Conservation (phyloP, 1,284 basidiomycete genomes). For the Malassezia yamatoensis region DNA sequence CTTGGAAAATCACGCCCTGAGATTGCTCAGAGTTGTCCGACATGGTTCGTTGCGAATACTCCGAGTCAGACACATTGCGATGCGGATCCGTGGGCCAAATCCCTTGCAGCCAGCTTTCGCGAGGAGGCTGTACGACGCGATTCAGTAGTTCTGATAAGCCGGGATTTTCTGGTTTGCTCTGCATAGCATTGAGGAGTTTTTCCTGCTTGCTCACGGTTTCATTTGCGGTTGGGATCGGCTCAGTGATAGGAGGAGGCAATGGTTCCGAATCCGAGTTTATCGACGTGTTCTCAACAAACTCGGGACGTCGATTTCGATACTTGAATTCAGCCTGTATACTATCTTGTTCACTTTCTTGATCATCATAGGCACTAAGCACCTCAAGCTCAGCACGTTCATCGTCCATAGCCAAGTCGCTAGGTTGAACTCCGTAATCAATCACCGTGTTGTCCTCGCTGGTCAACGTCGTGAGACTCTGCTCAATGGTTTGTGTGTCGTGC, state of each 20-base stretch:
- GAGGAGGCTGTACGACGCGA: conserved; percentile 14
- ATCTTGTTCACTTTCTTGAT: too few relatives aligned
- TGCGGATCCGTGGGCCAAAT: conserved; percentile 5
- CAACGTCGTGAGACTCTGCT: background rate
- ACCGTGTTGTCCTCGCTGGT: conserved; percentile 11
- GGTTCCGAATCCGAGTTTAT: too few relatives aligned
- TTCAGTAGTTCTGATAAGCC: conserved; percentile 16
- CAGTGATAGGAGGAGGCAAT: too few relatives aligned
- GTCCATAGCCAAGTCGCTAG: too few relatives aligned
- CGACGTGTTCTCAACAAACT: too few relatives aligned
- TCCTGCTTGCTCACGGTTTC: conserved; percentile 9
- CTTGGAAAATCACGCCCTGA: conserved; percentile 13
- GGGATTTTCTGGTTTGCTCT: conserved; percentile 10
- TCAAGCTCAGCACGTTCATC: too few relatives aligned
- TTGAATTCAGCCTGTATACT: too few relatives aligned
- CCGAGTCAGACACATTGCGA: background rate
- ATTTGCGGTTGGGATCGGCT: background rate
- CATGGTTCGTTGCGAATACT: conserved; percentile 7
- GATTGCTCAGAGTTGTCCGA: conserved; percentile 9
- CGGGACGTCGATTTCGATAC: too few relatives aligned
- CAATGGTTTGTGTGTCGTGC: background rate
- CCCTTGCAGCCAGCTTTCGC: conserved; percentile 13
- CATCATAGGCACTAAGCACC: too few relatives aligned
- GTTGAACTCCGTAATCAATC: conserved; percentile 5
- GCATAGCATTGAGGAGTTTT: conserved; percentile 12